phyloP scores from a whole-genome alignment of 306 rosid genomes.

The Canavalia ensiformis region DNA sequence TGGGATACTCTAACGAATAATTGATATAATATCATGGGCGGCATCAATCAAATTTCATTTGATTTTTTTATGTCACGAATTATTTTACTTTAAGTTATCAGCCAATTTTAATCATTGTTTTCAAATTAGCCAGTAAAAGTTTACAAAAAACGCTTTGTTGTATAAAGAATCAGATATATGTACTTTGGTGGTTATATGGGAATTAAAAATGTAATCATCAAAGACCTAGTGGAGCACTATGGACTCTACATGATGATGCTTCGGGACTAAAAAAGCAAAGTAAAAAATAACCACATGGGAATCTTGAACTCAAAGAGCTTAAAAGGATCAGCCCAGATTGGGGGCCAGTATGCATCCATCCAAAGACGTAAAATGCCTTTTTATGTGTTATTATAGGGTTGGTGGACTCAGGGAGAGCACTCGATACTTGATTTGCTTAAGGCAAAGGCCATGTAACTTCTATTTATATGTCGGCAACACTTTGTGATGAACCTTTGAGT shows the following conservation, averaged over 20 bases:
- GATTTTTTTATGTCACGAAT: neutral
- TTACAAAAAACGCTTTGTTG: neutral
- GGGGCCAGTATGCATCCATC: slow-evolving; percentile 40
- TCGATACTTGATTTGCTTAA: slow-evolving; percentile 14
- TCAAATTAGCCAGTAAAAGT: neutral
- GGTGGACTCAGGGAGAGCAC: slow-evolving; percentile 27
- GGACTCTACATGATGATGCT: slow-evolving; percentile 36
- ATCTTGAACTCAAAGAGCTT: slow-evolving; percentile 36
- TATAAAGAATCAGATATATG: slow-evolving; percentile 13
- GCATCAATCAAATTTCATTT: neutral
- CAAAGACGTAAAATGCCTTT: slow-evolving; percentile 59
- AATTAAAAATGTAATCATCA: slow-evolving; percentile 52
- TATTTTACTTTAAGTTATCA: neutral
- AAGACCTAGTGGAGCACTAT: slow-evolving; percentile 54
- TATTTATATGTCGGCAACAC: neutral
- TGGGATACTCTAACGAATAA: neutral
- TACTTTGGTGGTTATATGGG: slow-evolving; percentile 1
- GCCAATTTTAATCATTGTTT: neutral
- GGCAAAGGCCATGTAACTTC: slow-evolving; percentile 11
- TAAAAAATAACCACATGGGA: slow-evolving; percentile 46
- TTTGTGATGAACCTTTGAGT: neutral
- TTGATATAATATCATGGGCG: neutral
- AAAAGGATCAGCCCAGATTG: slow-evolving; percentile 41
- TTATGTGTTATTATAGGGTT: slow-evolving; percentile 34
- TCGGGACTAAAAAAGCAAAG: slow-evolving; percentile 39